A percentile compares a stretch with the other conserved stretches of the same genome.
Conservation (phyloP, 768 basidiomycete species). For the Leccinellum rugosiceps region DNA sequence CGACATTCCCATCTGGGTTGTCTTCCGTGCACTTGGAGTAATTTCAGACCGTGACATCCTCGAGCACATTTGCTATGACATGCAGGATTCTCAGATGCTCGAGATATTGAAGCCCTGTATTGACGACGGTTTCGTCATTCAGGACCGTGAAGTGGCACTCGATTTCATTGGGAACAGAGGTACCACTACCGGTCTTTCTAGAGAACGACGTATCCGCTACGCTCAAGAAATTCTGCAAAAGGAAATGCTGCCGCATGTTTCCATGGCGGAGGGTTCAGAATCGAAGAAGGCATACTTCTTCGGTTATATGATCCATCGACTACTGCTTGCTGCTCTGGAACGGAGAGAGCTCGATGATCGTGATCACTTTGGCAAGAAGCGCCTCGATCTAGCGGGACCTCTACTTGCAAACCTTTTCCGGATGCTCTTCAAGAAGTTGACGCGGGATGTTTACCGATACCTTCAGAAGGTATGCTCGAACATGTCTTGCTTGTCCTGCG, state of each 20-base stretch:
- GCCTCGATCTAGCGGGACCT: constrained; percentile 93
- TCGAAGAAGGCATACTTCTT: constrained; percentile 99
- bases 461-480: constrained; percentile 76
- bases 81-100: constrained; percentile 92
- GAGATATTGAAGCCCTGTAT: constrained; percentile 99
- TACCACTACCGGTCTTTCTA: constrained; percentile 86
- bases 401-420: constrained; percentile 95
- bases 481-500: neutral
- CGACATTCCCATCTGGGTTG: constrained; percentile 98
- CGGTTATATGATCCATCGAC: constrained; percentile 98
- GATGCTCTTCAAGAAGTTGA: constrained; percentile 95
- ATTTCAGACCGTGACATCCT: constrained; percentile 97
- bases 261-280: constrained; percentile 92
- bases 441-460: constrained; percentile 95
- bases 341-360: constrained; percentile 96
- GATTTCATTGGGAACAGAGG: constrained; percentile 99
- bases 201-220: constrained; percentile 91
- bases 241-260: constrained; percentile 97
- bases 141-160: constrained; percentile 93
- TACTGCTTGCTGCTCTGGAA: constrained; percentile 90
- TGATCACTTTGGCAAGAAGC: constrained; percentile 99
- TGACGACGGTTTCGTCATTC: constrained; percentile 97
- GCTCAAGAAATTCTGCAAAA: constrained; percentile 98
- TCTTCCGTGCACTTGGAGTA: constrained; percentile 96
- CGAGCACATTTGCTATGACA: constrained; percentile 97